Conservation (phyloP, 2,329 filamentous ascomycete genomes). For the Epichloe coenophiala region DNA sequence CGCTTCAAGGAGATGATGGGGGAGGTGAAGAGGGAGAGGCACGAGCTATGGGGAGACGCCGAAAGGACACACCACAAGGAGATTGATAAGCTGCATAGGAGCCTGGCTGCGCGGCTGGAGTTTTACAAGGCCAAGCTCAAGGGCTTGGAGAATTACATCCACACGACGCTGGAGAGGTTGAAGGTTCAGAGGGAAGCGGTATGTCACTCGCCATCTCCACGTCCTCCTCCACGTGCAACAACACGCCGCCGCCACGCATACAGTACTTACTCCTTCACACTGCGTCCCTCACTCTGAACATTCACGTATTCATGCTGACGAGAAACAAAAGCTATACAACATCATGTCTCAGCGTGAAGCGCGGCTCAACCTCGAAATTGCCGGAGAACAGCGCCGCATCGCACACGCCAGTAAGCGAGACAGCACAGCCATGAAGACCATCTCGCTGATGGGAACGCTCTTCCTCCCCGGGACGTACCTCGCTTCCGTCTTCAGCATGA, state of each 20-base stretch:
- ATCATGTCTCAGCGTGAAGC: constrained; percentile 53
- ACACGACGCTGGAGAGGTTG: constrained; percentile 46
- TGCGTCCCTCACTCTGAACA: not conserved
- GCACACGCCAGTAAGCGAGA: constrained; percentile 48
- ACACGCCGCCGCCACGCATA: too few species aligned
- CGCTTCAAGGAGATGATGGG: constrained; percentile 23
- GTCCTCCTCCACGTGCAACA: too few species aligned
- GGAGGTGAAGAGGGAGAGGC: constrained; percentile 4
- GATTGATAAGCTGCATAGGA: constrained; percentile 34
- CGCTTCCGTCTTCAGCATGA: constrained; percentile 52
- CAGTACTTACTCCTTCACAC: not conserved
- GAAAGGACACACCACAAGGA: constrained; percentile 18
- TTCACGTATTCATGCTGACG: too few species aligned
- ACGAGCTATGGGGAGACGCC: constrained; percentile 7
- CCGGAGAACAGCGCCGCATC: constrained; percentile 44
- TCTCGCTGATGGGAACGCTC: constrained; percentile 48
- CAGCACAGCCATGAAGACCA: constrained; percentile 51
- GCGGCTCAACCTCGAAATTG: constrained; percentile 49
- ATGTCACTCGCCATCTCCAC: constrained; percentile 13
- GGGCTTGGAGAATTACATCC: constrained; percentile 49
- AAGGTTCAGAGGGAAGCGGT: constrained; percentile 49
- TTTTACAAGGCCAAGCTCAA: constrained; percentile 49
- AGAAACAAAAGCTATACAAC: constrained; percentile 40
- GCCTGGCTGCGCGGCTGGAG: constrained; percentile 39
- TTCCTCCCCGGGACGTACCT: constrained; percentile 51